Conservation (phyloP, 2,329 filamentous ascomycete species). For the Aspergillus carbonarius region DNA sequence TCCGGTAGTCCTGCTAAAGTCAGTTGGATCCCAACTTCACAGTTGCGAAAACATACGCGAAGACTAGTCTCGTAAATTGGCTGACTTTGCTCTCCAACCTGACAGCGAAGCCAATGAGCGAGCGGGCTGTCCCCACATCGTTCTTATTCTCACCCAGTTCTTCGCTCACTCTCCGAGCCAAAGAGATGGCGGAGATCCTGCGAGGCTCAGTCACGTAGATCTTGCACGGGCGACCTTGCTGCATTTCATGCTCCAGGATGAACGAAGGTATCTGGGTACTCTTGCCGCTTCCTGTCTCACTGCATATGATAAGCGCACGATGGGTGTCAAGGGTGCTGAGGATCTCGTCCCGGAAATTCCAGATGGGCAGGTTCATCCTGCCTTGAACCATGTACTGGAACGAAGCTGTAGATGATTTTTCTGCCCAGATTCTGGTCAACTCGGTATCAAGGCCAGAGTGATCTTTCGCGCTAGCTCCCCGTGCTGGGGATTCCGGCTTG, state of each 20-base stretch:
- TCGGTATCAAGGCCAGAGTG: constrained; percentile 36
- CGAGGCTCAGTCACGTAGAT: constrained; percentile 95
- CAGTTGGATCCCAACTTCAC: constrained; percentile 6
- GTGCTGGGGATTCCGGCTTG: constrained; percentile 27
- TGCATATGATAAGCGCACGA: constrained; percentile 89
- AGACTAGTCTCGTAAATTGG: constrained; percentile 79
- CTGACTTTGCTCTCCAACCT: constrained; percentile 85
- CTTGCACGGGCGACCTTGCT: constrained; percentile 77
- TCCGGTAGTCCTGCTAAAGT: constrained; percentile 55
- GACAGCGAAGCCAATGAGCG: constrained; percentile 91
- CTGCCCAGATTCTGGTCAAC: constrained; percentile 52
- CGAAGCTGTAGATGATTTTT: constrained; percentile 50
- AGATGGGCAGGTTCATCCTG: constrained; percentile 85
- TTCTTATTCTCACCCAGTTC: constrained; percentile 83
- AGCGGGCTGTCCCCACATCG: constrained; percentile 78
- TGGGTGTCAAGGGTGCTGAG: constrained; percentile 73
- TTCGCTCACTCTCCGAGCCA: constrained; percentile 89
- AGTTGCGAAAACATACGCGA: constrained; percentile 61
- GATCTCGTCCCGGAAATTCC: constrained; percentile 76
- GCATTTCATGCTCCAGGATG: constrained; percentile 83
- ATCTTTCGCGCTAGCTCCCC: constrained; percentile 22
- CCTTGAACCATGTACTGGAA: constrained; percentile 79
- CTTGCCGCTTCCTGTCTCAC: constrained; percentile 95
- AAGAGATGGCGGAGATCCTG: constrained; percentile 91
- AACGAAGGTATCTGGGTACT: constrained; percentile 97